A percentile compares a stretch with the other conserved stretches of the same genome.
These are phyloP conservation scores for Venturia aucupariae DNA, from an alignment of 2,329 filamentous ascomycete species.

Conservation along the genomic window DNA sequence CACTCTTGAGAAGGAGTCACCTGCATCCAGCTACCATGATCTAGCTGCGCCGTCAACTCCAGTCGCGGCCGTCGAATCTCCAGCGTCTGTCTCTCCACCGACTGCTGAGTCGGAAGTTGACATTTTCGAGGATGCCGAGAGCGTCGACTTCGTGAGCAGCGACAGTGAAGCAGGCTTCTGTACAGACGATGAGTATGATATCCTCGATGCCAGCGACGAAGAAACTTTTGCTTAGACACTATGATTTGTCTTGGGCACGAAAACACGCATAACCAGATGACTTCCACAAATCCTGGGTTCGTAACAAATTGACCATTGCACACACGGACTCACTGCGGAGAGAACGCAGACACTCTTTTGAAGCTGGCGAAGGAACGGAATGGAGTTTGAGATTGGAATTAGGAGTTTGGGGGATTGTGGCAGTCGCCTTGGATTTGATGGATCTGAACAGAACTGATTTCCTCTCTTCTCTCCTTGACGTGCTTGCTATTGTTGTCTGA, in stretches of 20 bases:
- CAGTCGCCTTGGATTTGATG: conserved; percentile 1
- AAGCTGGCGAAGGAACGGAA: conserved; percentile 1
- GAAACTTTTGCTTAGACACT: conserved; percentile 37
- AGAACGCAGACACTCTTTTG: not conserved
- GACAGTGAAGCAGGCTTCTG: conserved; percentile 63
- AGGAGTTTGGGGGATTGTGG: conserved; percentile 2
- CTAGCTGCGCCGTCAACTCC: conserved; percentile 29
- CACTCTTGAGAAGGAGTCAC: conserved; percentile 89
- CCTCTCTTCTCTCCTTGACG: not conserved
- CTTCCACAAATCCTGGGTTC: not conserved
- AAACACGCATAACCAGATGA: not conserved
- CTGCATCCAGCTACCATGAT: conserved; percentile 68
- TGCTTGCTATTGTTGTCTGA: not conserved
- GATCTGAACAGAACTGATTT: conserved; percentile 1
- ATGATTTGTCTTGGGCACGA: not conserved
- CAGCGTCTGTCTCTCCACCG: conserved; percentile 16
- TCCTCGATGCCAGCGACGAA: conserved; percentile 88
- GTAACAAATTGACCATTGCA: not conserved
- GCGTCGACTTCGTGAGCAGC: conserved; percentile 40
- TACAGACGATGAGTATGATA: conserved; percentile 97
- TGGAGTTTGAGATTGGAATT: not conserved
- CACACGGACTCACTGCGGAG: not conserved
- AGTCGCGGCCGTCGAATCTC: not conserved
- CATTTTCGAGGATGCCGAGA: conserved; percentile 50
- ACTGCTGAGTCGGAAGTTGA: conserved; percentile 15